These are phyloP conservation scores for Protea cynaroides DNA, from an alignment of 164 flowering plant genomes.

Conservation along the genomic window DNA sequence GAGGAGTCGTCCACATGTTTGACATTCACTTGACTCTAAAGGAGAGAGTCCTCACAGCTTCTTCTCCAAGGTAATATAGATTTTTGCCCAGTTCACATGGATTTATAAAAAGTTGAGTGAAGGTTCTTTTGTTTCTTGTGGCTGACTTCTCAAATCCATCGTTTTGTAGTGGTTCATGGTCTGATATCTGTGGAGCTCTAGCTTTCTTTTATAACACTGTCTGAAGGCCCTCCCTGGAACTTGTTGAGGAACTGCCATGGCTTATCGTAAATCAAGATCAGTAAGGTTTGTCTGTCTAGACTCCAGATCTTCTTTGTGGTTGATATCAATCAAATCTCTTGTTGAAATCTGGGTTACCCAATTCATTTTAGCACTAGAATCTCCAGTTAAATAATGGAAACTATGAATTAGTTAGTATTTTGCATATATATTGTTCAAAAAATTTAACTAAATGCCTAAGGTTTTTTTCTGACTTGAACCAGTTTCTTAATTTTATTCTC, in stretches of 20 bases:
- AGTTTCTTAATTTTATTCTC: not conserved
- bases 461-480: not conserved
- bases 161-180: too few species aligned
- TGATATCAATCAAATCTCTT: not conserved
- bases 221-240: conserved; percentile 1
- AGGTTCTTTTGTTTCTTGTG: conserved; percentile 15
- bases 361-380: not conserved
- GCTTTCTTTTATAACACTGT: conserved; percentile 3
- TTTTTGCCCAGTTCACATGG: conserved; percentile 4
- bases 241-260: conserved; percentile 23
- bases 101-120: conserved; percentile 9
- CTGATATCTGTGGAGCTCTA: too few species aligned
- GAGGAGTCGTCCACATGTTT: too few species aligned
- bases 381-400: too few species aligned
- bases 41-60: conserved; percentile 6
- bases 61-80: conserved; percentile 14
- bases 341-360: not conserved
- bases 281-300: conserved; percentile 16
- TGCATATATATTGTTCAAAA: too few species aligned
- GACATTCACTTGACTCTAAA: conserved; percentile 23
- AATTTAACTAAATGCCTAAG: too few species aligned
- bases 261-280: conserved; percentile 30
- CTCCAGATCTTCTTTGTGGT: not conserved
- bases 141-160: conserved; percentile 4
- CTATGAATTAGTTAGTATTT: too few species aligned